Conservation (phyloP, 768 basidiomycete genomes). For the Xanthoconium stramineum region DNA sequence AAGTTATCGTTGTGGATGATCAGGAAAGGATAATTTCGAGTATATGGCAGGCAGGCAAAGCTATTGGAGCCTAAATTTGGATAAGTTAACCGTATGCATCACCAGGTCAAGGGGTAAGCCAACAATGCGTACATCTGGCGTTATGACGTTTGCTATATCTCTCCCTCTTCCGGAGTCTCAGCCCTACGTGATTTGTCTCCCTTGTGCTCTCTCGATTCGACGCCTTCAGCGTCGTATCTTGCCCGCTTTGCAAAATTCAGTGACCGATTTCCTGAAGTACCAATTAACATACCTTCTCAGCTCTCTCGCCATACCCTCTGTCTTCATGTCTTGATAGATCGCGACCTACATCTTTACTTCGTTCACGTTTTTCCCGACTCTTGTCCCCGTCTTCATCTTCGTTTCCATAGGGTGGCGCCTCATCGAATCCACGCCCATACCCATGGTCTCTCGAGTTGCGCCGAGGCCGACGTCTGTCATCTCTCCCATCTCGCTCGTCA, state of each 20-base stretch:
- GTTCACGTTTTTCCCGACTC: slow-evolving; percentile 43
- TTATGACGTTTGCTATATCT: slow-evolving; percentile 52
- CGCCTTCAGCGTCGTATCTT: slow-evolving; percentile 48
- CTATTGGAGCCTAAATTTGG: neutral
- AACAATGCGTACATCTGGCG: slow-evolving; percentile 9
- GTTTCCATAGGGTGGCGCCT: slow-evolving; percentile 36
- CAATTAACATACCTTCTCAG: slow-evolving; percentile 55
- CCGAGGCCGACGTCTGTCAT: slow-evolving; percentile 46
- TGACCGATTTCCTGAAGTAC: neutral
- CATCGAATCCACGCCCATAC: slow-evolving; percentile 47
- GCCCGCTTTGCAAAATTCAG: slow-evolving; percentile 42
- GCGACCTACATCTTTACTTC: slow-evolving; percentile 40
- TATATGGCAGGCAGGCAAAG: neutral
- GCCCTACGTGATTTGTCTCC: slow-evolving; percentile 44
- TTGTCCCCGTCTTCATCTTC: slow-evolving; percentile 39
- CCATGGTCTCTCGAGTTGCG: slow-evolving; percentile 39
- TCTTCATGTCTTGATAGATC: slow-evolving; percentile 42
- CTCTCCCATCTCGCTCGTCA: slow-evolving; percentile 54
- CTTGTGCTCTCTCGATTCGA: slow-evolving; percentile 42
- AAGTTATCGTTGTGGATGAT: neutral
- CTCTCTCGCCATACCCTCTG: slow-evolving; percentile 49
- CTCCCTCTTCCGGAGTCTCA: slow-evolving; percentile 86
- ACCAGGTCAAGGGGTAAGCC: neutral
- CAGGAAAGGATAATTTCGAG: slow-evolving; percentile 2
- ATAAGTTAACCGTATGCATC: slow-evolving; percentile 1